Evolutionary conservation across 163 green algal species (phyloP).

Genomic region (Trebouxiophyceae sp.): DNA sequence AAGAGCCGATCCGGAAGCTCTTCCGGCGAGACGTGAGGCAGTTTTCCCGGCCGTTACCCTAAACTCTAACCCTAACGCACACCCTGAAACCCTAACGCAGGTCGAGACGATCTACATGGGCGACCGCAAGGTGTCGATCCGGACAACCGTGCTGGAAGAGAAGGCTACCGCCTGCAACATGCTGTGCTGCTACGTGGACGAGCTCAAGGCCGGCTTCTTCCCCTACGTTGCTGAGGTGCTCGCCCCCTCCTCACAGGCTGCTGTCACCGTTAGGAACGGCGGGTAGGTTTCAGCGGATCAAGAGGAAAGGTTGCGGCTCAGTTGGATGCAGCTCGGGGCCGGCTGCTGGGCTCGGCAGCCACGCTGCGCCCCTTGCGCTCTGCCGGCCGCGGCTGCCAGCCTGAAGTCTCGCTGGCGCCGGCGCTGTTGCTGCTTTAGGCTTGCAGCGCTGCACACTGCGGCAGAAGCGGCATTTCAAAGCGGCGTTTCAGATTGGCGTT

Average conservation of each 20-base stretch:
- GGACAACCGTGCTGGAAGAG: constrained; percentile 84
- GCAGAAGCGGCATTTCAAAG: too few relatives aligned
- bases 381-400: too few relatives aligned
- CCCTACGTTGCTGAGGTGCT: constrained; percentile 68
- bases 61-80: too few relatives aligned
- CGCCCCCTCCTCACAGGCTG: background rate
- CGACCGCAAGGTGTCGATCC: constrained; percentile 51
- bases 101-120: constrained; percentile 50
- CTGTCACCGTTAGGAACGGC: background rate
- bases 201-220: constrained; percentile 92
- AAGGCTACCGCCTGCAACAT: constrained; percentile 97
- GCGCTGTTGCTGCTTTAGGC: too few relatives aligned
- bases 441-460: too few relatives aligned
- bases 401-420: too few relatives aligned
- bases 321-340: background rate
- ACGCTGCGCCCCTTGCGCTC: too few relatives aligned
- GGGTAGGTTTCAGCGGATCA: background rate
- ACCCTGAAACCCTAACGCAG: too few relatives aligned
- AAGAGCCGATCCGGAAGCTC: too few relatives aligned
- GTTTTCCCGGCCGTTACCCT: background rate
- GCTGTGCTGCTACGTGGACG: constrained; percentile 95
- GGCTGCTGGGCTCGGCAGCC: too few relatives aligned
- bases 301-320: background rate
- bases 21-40: background rate
- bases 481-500: too few relatives aligned